Base-by-base conservation (phyloP, 1,284 basidiomycete genomes). In the Cryptococcus floricola region DNA sequence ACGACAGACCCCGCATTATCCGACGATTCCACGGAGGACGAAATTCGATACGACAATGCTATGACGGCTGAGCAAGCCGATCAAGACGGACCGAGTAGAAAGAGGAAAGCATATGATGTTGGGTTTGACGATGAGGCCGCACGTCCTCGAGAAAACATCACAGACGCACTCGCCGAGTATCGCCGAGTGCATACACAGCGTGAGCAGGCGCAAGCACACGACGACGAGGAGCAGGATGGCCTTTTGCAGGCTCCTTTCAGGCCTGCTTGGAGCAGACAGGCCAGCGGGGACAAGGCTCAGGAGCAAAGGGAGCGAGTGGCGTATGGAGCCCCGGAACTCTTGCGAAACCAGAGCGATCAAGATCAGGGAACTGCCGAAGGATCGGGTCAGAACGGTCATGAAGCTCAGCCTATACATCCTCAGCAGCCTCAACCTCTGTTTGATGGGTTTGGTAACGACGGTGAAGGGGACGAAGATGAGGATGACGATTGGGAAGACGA, bases 261-360 rank as follows among this genome's bases (percentile, higher is more conserved):
- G 45, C 45, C 45, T 16, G 16, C 27, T 12, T 46, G 45, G 45
- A 46, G 45, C 45, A 46, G 45, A 16, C 18, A 16, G 4, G 23
- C 23, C 19, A 46, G 18, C 14, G 48, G 31, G 10, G 18, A 49
- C 31, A 18, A 39, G 31, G 34, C 18, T 18, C 19, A 39, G 31
- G 44, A 48, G 34, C 53, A 59, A 38, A 45, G 38, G 14, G 53
- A 56, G n/a, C 50, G 48, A 27, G 56, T 62, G 13, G 59, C 58
- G 12, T 65, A 56, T 34, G 57, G 50, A 12, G 59, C 63, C 4
- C 63, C 63, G 10, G 63, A 65, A 47, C 16, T 65, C 46, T 42
- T 65, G 47, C 42, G 48, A 14, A 34, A 54, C 14, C 53, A 50
- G 19, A 54, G 50, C n/a, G 51, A 41, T 37, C 47, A 58, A 39